A percentile compares a stretch with the other conserved stretches of the same genome.
Conservation (phyloP, 805 yeast species). For the Saccharomycopsis malanga region DNA sequence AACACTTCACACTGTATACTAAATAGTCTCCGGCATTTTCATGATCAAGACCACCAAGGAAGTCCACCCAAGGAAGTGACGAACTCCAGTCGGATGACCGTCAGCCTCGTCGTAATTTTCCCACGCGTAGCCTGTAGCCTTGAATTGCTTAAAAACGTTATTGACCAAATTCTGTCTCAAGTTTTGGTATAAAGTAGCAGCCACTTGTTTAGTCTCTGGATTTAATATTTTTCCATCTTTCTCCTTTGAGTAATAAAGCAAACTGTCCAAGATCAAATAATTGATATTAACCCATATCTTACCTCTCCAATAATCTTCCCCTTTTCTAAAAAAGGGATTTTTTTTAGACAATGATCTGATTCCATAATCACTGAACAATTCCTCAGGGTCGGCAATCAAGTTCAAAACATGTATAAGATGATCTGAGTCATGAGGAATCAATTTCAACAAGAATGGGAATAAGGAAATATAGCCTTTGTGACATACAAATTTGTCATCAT, state of each 20-base stretch:
- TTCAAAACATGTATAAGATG: constrained; percentile 38
- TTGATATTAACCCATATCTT: constrained; percentile 91
- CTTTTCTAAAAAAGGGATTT: constrained; percentile 53
- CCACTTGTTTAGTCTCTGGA: constrained; percentile 27
- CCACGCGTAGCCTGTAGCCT: constrained; percentile 74
- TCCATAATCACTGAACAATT: constrained; percentile 74
- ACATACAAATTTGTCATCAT: constrained; percentile 64
- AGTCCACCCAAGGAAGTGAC: constrained; percentile 94
- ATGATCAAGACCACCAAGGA: constrained; percentile 72
- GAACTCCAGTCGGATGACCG: constrained; percentile 75
- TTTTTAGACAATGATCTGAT: constrained; percentile 69
- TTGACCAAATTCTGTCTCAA: constrained; percentile 61
- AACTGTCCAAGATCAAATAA: constrained; percentile 67
- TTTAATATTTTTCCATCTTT: constrained; percentile 26
- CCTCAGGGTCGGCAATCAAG: constrained; percentile 58
- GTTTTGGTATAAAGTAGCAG: constrained; percentile 44
- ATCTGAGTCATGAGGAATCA: constrained; percentile 45
- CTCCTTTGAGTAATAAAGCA: constrained; percentile 45
- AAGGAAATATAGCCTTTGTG: constrained; percentile 83
- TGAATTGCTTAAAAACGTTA: constrained; percentile 66
- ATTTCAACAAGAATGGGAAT: constrained; percentile 73
- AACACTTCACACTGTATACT: too few species aligned
- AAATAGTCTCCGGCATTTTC: constrained; percentile 58
- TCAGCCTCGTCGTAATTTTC: constrained; percentile 79
- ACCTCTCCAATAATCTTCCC: constrained; percentile 94